These are phyloP conservation scores for Glycyrrhiza uralensis DNA, from an alignment of 306 rosid species.

Conservation along the genomic window DNA sequence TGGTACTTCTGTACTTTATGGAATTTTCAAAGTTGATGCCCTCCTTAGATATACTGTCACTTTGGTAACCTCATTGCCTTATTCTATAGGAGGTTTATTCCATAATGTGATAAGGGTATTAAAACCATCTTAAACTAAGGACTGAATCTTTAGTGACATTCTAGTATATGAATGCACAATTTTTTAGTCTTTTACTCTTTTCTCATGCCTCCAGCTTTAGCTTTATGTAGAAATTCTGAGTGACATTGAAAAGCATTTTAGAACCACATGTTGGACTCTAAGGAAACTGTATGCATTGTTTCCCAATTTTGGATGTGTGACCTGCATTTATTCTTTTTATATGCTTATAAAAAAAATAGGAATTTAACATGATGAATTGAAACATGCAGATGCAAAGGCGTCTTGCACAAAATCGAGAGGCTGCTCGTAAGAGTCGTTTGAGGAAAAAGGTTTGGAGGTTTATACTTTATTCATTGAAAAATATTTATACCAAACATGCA, in stretches of 20 bases:
- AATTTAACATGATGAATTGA: slow-evolving; percentile 21
- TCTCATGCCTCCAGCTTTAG: neutral
- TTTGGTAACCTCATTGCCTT: too few species aligned
- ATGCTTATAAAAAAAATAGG: neutral
- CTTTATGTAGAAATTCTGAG: slow-evolving; percentile 14
- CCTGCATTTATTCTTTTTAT: neutral
- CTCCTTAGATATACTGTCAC: too few species aligned
- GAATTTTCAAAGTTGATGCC: too few species aligned
- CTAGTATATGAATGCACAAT: too few species aligned
- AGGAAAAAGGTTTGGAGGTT: slow-evolving; percentile 70
- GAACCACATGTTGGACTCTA: slow-evolving; percentile 21
- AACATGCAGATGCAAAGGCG: slow-evolving; percentile 79
- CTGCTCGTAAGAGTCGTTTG: slow-evolving; percentile 95
- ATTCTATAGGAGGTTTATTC: too few species aligned
- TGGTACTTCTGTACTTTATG: too few species aligned
- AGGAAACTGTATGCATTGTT: neutral
- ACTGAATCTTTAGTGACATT: too few species aligned
- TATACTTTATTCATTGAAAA: slow-evolving; percentile 19
- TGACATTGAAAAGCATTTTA: slow-evolving; percentile 13
- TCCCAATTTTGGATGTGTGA: slow-evolving; percentile 3
- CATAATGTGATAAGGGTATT: too few species aligned
- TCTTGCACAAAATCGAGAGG: slow-evolving; percentile 97
- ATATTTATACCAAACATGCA: neutral
- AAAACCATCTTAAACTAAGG: too few species aligned
- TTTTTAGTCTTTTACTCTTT: neutral